Base-by-base conservation (phyloP, 257 asterid species). In the Forsythia viridissima region DNA sequence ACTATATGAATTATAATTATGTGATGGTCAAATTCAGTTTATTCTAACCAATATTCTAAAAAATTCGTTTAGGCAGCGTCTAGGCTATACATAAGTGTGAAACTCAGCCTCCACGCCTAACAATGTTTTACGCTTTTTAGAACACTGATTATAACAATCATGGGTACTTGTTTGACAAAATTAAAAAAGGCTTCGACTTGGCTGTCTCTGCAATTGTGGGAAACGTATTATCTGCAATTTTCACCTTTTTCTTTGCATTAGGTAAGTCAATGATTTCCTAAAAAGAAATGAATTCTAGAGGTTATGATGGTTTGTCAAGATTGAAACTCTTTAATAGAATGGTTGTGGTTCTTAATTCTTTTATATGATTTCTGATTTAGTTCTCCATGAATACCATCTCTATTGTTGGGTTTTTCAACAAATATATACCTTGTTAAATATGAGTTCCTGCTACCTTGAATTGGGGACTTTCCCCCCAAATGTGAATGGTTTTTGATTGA, bases 201-300 rank as follows among this genome's bases (percentile, higher is more conserved):
- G 98, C 94, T 2, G 87, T 92, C 42, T 92, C 97, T 67, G 88
- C 97, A 2, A 79, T 93, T 46, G 75, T 93, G 67, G 98, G 97
- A 68, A 93, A 90, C 86, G 92, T 96, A 73, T 90, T 93, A 85
- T 93, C 98, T 30, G 97, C 97, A 34, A 86, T 96, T 82, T 89
- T 93, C 82, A 96, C 98, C 57, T 93, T 96, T 78, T 90, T 93
- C 94, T 93, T 93, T 79, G 99, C 99, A 46, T 79, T 92, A 74
- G 96, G 99, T 95, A 61, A 78, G 93, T 76, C 72, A 24, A 51
- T 9, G 8, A 18, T 67, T 72, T 71, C 37, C 51, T 18, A 13
- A 24, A 30, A 24, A 4, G 4, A 15, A 21, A 21, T 30, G 80
- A 70, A 79, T 57, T 57, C 66, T 7, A n/a, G 66, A 2, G 34